phyloP scores from a whole-genome alignment of 139 green algal genomes.

The Chlamydomonas urium region DNA sequence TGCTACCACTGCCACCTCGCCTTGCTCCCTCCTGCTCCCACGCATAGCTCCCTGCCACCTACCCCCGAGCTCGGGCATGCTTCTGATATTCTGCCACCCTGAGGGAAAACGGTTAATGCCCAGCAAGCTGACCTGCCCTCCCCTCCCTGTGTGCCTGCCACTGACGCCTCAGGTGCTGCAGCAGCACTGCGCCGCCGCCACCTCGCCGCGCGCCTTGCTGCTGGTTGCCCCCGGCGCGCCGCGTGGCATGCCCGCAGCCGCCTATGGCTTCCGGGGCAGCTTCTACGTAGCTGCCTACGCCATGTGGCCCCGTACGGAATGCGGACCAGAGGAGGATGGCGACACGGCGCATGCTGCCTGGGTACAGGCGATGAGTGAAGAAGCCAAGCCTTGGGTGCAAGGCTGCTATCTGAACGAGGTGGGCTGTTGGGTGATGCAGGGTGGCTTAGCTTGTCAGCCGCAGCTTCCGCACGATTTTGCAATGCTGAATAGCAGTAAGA shows the following conservation, averaged over 20 bases:
- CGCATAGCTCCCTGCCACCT: neutral
- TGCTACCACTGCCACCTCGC: neutral
- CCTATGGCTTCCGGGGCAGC: neutral
- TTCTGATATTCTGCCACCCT: too few species aligned
- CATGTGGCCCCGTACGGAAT: constrained; percentile 7
- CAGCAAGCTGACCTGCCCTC: neutral
- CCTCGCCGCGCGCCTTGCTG: constrained; percentile 4
- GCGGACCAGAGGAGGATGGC: neutral
- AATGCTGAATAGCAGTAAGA: neutral
- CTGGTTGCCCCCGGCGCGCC: neutral
- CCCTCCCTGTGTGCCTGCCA: neutral
- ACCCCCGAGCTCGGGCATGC: too few species aligned
- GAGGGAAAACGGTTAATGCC: too few species aligned
- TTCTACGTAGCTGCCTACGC: constrained; percentile 1
- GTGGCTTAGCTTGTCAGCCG: neutral
- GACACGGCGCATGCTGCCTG: constrained; percentile 1
- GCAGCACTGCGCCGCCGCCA: neutral
- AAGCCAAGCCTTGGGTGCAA: neutral
- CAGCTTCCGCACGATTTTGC: neutral
- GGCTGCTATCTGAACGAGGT: constrained; percentile 10
- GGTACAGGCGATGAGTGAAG: neutral
- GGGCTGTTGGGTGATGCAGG: neutral
- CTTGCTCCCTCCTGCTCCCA: neutral
- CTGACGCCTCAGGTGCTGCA: neutral
- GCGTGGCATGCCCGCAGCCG: neutral